Base-by-base conservation (phyloP, 345 rosid species). In the Streptanthus diversifolius region DNA sequence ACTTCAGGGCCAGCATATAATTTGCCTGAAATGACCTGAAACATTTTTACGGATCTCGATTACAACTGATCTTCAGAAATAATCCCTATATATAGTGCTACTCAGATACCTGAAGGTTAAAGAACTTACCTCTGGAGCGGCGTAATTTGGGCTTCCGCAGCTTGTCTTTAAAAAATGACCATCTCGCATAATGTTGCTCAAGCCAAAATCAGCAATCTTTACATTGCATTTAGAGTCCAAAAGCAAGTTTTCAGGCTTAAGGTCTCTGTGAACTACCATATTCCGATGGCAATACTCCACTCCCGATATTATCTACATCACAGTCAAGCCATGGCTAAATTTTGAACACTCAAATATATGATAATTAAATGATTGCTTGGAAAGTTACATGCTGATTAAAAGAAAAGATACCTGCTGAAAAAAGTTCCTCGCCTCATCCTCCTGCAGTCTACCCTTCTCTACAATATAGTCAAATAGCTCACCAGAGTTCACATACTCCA, bases 111-210 rank as follows among this genome's bases (percentile, higher is more conserved):
- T 21, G 58, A 70, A 48, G 22, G 32, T 54, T 60, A 58, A 70
- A 75, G 41, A 30, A 61, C 59, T 58, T 70, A 70, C 82, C 76
- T 79, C 83, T 33, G 98, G 99, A 22, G 99, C 99, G 44, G 99
- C 99, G 79, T 95, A 95, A 74, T 92, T 90, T 66, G 97, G 96
- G 77, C 99, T 95, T 36, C 99, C 99, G 70, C 99, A 95, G 71
- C 96, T 86, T 51, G 97, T 90, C 80, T 90, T 92, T 60, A 95
- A 77, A 71, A 92, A 90, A 80, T 87, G 93, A 44, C 99, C 99
- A 82, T 95, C 99, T 63, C 92, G 82, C 97, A 95, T 92, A 63
- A 90, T 75, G 69, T 90, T 95, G 83, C 99, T 92, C 74, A 95
- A 76, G 15, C 99, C 99, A 85, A 95, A 95, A 85, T 95, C 99